Conservation (phyloP, 2,329 filamentous ascomycete species). For the Bipolaris cookei region DNA sequence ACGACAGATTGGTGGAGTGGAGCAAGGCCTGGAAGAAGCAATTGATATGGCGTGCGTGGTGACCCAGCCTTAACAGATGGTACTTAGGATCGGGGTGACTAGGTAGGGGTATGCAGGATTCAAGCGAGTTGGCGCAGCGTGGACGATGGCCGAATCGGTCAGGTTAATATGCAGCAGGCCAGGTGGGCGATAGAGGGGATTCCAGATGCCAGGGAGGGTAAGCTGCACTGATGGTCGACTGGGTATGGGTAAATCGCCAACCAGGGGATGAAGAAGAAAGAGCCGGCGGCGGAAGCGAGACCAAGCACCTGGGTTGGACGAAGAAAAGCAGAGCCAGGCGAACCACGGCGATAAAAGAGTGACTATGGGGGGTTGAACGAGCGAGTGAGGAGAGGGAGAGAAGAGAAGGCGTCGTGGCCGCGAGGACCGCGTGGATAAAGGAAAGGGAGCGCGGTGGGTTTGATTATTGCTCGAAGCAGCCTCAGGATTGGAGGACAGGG, state of each 20-base stretch:
- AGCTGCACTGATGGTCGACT: constrained; percentile 28
- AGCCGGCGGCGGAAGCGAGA: constrained; percentile 33
- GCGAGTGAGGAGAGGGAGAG: constrained; percentile 6
- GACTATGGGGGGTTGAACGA: constrained; percentile 17
- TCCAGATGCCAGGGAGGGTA: constrained; percentile 34
- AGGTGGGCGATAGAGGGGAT: constrained; percentile 31
- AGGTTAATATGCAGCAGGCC: constrained; percentile 37
- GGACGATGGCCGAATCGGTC: constrained; percentile 28
- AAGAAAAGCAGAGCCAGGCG: constrained; percentile 33
- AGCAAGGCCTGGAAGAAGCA: constrained; percentile 14
- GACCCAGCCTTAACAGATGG: constrained; percentile 5
- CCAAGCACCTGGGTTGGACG: constrained; percentile 26
- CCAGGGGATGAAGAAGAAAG: constrained; percentile 41
- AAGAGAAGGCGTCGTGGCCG: constrained; percentile 14
- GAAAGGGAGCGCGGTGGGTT: constrained; percentile 28
- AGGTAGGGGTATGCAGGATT: constrained; percentile 27
- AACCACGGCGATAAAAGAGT: constrained; percentile 27
- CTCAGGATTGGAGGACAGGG: constrained; percentile 27
- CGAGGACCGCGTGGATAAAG: constrained; percentile 26
- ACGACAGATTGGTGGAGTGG: constrained; percentile 40
- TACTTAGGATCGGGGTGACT: constrained; percentile 25
- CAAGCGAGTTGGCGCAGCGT: constrained; percentile 29
- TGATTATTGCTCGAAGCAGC: constrained; percentile 28
- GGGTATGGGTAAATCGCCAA: constrained; percentile 25
- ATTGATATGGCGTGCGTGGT: constrained; percentile 30